These are phyloP conservation scores for Moesziomyces sp. DNA, from an alignment of 1,284 basidiomycete species.

Conservation along the genomic window DNA sequence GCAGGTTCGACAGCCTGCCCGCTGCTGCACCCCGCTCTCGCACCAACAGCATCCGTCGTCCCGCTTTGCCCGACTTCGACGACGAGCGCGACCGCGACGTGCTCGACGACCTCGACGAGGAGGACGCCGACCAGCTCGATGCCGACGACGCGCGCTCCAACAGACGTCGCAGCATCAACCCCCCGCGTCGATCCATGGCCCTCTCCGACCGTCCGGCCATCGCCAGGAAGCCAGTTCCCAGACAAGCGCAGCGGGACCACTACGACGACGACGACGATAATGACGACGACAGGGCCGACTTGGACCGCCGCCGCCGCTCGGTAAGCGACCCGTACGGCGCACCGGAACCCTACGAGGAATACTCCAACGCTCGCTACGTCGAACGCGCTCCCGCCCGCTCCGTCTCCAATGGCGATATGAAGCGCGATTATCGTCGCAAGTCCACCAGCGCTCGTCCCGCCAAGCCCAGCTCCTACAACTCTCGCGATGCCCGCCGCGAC, in stretches of 20 bases:
- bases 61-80: slow-evolving; percentile 26
- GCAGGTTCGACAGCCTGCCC: slow-evolving; percentile 24
- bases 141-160: slow-evolving; percentile 14
- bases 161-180: slow-evolving; percentile 17
- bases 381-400: slow-evolving; percentile 9
- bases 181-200: slow-evolving; percentile 1
- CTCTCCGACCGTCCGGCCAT: slow-evolving; percentile 20
- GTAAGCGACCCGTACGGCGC: slow-evolving; percentile 28
- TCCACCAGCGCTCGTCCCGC: slow-evolving; percentile 1
- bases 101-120: slow-evolving; percentile 34
- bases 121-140: slow-evolving; percentile 11
- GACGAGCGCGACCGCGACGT: slow-evolving; percentile 15
- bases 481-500: slow-evolving; percentile 28
- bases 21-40: slow-evolving; percentile 8
- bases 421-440: slow-evolving; percentile 14
- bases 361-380: slow-evolving; percentile 24
- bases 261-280: slow-evolving; percentile 4
- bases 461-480: slow-evolving; percentile 30
- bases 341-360: slow-evolving; percentile 43
- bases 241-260: slow-evolving; percentile 9
- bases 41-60: slow-evolving; percentile 17
- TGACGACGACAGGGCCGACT: too few relatives aligned
- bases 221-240: not conserved
- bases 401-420: slow-evolving; percentile 18
- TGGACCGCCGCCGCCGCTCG: slow-evolving; percentile 17